phyloP scores from a whole-genome alignment of 768 basidiomycete species.

The Naganishia randhawae region DNA sequence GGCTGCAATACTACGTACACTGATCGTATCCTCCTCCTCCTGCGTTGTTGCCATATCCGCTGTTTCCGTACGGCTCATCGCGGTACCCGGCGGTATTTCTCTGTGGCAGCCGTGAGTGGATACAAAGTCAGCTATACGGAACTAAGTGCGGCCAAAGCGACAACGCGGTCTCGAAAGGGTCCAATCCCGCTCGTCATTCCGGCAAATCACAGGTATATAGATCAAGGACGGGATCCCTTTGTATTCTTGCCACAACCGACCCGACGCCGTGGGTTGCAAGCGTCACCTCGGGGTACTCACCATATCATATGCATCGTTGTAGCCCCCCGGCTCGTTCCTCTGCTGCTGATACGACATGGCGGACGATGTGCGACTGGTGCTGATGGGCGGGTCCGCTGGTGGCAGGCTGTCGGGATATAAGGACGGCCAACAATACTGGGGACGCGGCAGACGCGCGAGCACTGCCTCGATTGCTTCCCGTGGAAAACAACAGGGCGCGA shows the following conservation, averaged over 20 bases:
- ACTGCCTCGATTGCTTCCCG: too few species aligned
- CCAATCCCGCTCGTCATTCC: too few species aligned
- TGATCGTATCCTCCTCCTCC: conserved; percentile 2
- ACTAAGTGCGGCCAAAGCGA: neutral
- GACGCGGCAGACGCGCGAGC: too few species aligned
- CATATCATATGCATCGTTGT: conserved; percentile 26
- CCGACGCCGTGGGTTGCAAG: too few species aligned
- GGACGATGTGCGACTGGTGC: neutral
- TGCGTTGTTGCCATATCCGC: conserved; percentile 31
- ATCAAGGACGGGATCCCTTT: neutral
- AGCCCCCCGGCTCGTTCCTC: conserved; percentile 5
- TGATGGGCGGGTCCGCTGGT: neutral
- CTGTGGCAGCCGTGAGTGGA: conserved; percentile 16
- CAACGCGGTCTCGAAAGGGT: conserved; percentile 1
- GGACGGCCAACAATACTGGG: too few species aligned
- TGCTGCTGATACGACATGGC: conserved; percentile 23
- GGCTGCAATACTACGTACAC: neutral
- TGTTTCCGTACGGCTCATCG: conserved; percentile 33
- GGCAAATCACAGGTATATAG: too few species aligned
- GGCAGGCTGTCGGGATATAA: neutral
- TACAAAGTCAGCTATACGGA: neutral
- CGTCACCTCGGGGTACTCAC: conserved; percentile 17
- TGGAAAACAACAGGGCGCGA: too few species aligned
- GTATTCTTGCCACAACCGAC: neutral
- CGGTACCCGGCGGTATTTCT: conserved; percentile 35